Conservation (phyloP, 2,329 filamentous ascomycete genomes). For the Hawksworthiomyces lignivorus region DNA sequence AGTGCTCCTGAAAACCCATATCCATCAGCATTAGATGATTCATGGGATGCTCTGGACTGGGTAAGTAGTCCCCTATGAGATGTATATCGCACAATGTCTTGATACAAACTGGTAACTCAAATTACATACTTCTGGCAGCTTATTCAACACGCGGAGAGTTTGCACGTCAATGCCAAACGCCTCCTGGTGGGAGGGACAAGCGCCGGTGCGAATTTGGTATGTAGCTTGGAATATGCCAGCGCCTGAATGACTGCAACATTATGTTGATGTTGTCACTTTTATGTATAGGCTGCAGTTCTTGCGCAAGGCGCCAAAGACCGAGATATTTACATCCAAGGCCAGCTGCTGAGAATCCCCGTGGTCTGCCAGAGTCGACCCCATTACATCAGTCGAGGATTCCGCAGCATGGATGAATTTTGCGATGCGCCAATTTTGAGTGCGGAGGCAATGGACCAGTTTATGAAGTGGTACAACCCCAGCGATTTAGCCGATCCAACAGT, state of each 20-base stretch:
- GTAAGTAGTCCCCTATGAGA: neutral
- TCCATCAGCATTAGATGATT: neutral
- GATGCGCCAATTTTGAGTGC: neutral
- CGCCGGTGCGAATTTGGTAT: constrained; percentile 1
- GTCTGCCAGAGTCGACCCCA: neutral
- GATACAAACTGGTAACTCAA: too few species aligned
- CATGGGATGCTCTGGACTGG: constrained; percentile 1
- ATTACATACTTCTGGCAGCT: neutral
- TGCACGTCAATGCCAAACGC: neutral
- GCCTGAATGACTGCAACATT: too few species aligned
- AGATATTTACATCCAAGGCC: neutral
- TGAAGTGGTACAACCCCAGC: neutral
- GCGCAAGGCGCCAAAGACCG: neutral
- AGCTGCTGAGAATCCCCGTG: constrained; percentile 1
- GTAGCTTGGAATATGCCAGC: too few species aligned
- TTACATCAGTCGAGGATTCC: neutral
- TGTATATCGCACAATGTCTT: too few species aligned
- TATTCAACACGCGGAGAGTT: neutral
- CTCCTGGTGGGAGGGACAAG: neutral
- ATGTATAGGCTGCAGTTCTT: neutral
- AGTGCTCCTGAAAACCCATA: constrained; percentile 2
- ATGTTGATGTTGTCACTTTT: too few species aligned
- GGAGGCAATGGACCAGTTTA: constrained; percentile 1
- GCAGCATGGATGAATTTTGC: constrained; percentile 2
- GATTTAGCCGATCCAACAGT: neutral